Evolutionary conservation across 2,329 filamentous ascomycete species (phyloP).

Genomic region (Aspergillus ruber): DNA sequence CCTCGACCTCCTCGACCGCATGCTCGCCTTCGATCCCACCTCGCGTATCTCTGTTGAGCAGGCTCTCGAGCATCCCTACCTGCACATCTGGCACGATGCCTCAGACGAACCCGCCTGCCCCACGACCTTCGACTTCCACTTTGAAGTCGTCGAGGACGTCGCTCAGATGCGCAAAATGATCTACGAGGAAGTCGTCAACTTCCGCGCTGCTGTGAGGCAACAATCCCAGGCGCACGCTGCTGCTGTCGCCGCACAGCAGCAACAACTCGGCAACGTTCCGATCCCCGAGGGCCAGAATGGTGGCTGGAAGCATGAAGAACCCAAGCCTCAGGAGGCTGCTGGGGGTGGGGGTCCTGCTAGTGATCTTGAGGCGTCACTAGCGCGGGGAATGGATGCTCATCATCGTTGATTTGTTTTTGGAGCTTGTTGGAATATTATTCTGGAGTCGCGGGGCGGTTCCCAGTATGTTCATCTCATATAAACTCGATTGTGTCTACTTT

Average conservation of each 20-base stretch:
- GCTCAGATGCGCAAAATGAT: conserved; percentile 96
- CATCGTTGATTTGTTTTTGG: conserved; percentile 8
- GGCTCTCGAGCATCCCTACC: conserved; percentile 91
- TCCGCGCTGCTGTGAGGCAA: conserved; percentile 60
- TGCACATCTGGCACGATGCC: conserved; percentile 97
- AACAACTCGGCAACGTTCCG: conserved; percentile 48
- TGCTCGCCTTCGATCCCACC: conserved; percentile 95
- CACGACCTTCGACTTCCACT: conserved; percentile 94
- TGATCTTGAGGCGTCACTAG: conserved; percentile 46
- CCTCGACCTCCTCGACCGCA: conserved; percentile 88
- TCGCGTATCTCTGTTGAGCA: conserved; percentile 90
- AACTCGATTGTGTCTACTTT: too few relatives aligned
- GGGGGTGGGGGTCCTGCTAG: conserved; percentile 38
- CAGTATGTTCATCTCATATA: neutral
- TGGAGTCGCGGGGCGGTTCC: neutral
- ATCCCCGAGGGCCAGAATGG: conserved; percentile 57
- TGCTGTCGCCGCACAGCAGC: conserved; percentile 21
- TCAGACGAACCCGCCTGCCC: conserved; percentile 93
- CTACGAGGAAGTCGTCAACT: conserved; percentile 82
- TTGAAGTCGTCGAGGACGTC: conserved; percentile 95
- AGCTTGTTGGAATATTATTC: neutral
- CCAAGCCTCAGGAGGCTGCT: conserved; percentile 52
- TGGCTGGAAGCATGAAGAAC: conserved; percentile 52
- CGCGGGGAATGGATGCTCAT: conserved; percentile 52
- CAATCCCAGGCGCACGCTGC: conserved; percentile 39